Base-by-base conservation (phyloP, 306 rosid species). In the Castanea crenata region DNA sequence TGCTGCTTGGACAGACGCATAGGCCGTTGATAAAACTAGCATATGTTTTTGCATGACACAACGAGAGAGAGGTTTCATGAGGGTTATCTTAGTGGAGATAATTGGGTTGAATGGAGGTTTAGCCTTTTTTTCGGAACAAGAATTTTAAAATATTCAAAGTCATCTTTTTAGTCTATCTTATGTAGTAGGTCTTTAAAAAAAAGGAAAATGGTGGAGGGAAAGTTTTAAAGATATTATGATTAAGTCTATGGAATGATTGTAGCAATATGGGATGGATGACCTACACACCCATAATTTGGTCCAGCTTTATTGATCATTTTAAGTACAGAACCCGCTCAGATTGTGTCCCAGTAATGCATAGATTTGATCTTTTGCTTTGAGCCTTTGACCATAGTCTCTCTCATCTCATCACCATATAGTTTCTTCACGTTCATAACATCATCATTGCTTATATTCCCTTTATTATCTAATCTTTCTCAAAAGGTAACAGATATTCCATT, bases 1-100 rank as follows among this genome's bases (percentile, higher is more conserved):
- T 80, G 89, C 95, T 71, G 85, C 97, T 57, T 93, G 96, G 97
- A 85, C 89, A 13, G 94, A 89, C 82, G 65, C 88, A 5, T 91
- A 85, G 79, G 67, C 74, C 27, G 62, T 74, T 61, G 63, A 58
- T 85, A 16, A 67, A 77, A 76, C 15, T 69, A 55, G 35, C 54
- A 59, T 49, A 67, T 51, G 59, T 35, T 59, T 80, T 80, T 86
- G 78, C 77, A 76, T 76, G 79, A 70, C 77, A 38, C 46, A 38
- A 38, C 74, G 70, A 61, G 76, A 15, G 32, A 19, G 21, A 8
- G 62, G 78, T 77, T 86, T 58, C 59, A 56, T 74, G 80, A 70
- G 52, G 51, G 52, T 68, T 71, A 69, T 16, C 77, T 73, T 80
- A 78, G 70, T 57, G 57, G 31, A 69, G 64, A 21, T 25, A 73